These are phyloP conservation scores for Phoma herbarum DNA, from an alignment of 2,329 filamentous ascomycete species.

Conservation along the genomic window DNA sequence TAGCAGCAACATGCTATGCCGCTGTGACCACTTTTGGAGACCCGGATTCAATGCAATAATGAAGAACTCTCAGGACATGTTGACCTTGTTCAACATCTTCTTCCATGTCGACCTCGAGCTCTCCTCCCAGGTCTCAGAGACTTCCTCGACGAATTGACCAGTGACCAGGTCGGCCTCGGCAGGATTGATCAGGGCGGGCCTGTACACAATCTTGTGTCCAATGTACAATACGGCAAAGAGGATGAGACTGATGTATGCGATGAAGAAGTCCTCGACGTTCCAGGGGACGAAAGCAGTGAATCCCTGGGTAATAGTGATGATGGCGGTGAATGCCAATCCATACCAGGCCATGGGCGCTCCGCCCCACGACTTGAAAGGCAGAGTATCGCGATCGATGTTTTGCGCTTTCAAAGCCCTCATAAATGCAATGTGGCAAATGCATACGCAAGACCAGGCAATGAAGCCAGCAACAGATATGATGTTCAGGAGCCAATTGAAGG, in stretches of 20 bases:
- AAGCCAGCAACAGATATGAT: constrained; percentile 53
- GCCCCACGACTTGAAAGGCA: constrained; percentile 50
- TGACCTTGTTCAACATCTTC: constrained; percentile 40
- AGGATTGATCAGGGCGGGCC: constrained; percentile 52
- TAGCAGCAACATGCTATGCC: constrained; percentile 27
- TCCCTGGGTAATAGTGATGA: constrained; percentile 54
- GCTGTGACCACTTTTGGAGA: constrained; percentile 25
- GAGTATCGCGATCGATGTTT: constrained; percentile 50
- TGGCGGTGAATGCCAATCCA: constrained; percentile 49
- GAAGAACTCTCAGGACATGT: constrained; percentile 9
- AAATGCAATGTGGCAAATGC: constrained; percentile 51
- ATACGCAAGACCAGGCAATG: constrained; percentile 53
- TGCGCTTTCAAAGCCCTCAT: constrained; percentile 50
- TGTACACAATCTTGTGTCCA: constrained; percentile 62
- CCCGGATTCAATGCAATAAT: constrained; percentile 1
- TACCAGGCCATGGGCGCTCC: constrained; percentile 49
- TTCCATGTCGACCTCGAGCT: constrained; percentile 43
- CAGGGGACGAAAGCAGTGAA: constrained; percentile 55
- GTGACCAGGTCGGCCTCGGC: constrained; percentile 55
- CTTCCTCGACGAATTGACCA: constrained; percentile 49
- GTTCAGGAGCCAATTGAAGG: constrained; percentile 61
- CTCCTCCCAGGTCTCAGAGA: constrained; percentile 47
- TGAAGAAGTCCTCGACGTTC: constrained; percentile 49
- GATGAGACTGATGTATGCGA: constrained; percentile 52
- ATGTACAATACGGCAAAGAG: constrained; percentile 62